Conservation (phyloP, 352 stramenopile species). For the Vaucheria bursata region DNA sequence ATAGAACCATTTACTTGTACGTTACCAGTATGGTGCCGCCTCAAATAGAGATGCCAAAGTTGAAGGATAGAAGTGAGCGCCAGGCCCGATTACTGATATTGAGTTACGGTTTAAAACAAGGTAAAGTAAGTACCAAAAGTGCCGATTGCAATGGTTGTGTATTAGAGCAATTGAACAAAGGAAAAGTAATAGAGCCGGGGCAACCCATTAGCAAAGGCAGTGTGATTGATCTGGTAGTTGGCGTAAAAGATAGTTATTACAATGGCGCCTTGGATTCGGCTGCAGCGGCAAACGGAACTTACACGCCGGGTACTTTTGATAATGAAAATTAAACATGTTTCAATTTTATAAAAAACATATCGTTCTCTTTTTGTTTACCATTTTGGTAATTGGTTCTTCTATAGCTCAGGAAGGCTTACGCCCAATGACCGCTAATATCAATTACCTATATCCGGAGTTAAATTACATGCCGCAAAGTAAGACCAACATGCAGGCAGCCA, state of each 20-base stretch:
- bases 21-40: neutral
- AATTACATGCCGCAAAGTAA: neutral
- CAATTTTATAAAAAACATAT: neutral
- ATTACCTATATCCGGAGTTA: neutral
- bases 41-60: neutral
- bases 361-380: neutral
- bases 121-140: neutral
- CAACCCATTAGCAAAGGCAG: neutral
- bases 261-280: too few relatives aligned
- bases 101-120: neutral
- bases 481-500: neutral
- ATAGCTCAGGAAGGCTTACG: neutral
- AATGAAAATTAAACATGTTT: neutral
- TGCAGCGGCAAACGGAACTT: neutral
- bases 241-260: conserved; percentile 4
- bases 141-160: neutral
- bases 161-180: neutral
- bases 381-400: neutral
- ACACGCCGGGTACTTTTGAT: neutral
- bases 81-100: neutral
- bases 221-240: conserved; percentile 1
- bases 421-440: neutral
- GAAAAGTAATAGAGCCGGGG: neutral
- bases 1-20: conserved; percentile 2
- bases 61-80: neutral